A percentile compares a stretch with the other conserved stretches of the same genome.
Evolutionary conservation across 148 eudicot genomes (phyloP).

Genomic region (Fallopia convolvulus): DNA sequence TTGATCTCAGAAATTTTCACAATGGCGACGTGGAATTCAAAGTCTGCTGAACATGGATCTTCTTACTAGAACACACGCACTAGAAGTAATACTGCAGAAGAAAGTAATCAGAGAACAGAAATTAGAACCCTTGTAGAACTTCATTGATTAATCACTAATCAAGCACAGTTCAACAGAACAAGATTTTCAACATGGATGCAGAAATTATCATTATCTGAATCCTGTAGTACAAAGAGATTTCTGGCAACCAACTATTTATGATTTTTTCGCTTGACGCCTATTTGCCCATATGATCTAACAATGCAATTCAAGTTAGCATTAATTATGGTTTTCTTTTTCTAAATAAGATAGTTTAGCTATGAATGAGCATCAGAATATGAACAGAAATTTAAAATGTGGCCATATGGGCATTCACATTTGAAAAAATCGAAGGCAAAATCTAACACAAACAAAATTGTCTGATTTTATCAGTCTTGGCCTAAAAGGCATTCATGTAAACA

Average conservation of each 20-base stretch:
- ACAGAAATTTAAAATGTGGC: background rate
- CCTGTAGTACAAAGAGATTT: background rate
- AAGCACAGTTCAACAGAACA: background rate
- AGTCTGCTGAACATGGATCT: background rate
- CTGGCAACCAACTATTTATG: background rate
- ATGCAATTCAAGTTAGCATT: background rate
- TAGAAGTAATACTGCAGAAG: conserved; percentile 31
- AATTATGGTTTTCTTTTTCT: background rate
- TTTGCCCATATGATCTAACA: background rate
- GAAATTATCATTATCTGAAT: background rate
- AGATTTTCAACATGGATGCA: background rate
- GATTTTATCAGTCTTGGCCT: background rate
- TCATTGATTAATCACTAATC: background rate
- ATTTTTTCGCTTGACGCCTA: background rate
- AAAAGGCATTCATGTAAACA: background rate
- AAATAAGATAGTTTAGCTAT: background rate
- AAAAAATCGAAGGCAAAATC: background rate
- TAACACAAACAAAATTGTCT: background rate
- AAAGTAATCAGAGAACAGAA: conserved; percentile 3
- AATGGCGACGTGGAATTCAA: background rate
- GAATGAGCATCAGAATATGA: background rate
- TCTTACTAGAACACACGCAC: conserved; percentile 23
- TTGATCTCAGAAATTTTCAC: background rate
- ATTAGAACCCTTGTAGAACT: background rate
- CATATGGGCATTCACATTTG: background rate